Base-by-base conservation (phyloP, 2,329 filamentous ascomycete genomes). In the Alternaria incomplexa region DNA sequence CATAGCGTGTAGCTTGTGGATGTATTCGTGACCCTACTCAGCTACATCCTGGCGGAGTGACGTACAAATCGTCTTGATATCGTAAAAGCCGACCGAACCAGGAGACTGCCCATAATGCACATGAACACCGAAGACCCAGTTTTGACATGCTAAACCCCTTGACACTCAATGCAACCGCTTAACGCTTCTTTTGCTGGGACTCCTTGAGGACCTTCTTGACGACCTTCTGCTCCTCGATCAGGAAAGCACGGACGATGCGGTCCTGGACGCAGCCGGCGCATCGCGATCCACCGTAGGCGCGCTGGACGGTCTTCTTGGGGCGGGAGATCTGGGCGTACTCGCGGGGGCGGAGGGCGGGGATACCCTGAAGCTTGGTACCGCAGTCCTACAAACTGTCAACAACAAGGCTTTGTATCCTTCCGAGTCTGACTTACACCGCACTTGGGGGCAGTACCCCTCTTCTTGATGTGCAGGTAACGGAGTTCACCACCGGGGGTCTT, bases 131-230 rank as follows among this genome's bases (percentile, higher is more conserved):
- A 77, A 77, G 75, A 75, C 76, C 73, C 73, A 74, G 70, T 77
- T 77, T 77, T 79, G 72, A 73, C 70, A 74, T 74, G 70, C 72
- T 72, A 66, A 66, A 75, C 67, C 70, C 69, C 69, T 68, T 65
- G 36, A 40, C 60, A 68, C 66, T 66, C 65, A 58, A 69, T 69
- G 62, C 62, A 68, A 62, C 63, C 70, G 61, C 73, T 78, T 80
- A 83, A 69, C 78, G 79, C 80, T 87, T 89, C 83, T 92, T 91
- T 88, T 93, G 91, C 87, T 97, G 93, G 70, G 88, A 89, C 89
- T 98, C 95, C 92, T 97, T 97, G 83, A 98, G 90, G 80, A 99
- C 96, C 93, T 99, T 99, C 93, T 99, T 99, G 86, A 99, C 96
- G 80, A 99, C 98, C 93, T 99, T 99, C 89, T 99, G 96, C 90